Conservation (phyloP, 192 early-diverging fungal species). For the Umbelopsis isabellina region DNA sequence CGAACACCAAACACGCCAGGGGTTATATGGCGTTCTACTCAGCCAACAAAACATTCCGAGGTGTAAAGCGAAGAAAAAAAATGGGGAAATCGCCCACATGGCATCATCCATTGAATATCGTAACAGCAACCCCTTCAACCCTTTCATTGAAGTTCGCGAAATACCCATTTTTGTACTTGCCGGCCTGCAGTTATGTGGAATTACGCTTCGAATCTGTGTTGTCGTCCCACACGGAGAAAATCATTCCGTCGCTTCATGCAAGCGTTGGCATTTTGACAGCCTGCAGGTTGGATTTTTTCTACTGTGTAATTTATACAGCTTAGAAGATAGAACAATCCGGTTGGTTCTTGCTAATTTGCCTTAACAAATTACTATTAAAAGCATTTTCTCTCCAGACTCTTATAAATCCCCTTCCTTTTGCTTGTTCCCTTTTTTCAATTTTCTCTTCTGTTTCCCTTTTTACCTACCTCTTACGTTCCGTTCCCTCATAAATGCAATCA, state of each 20-base stretch:
- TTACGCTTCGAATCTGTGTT: not conserved
- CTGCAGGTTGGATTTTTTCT: slow-evolving; percentile 9
- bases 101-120: slow-evolving; percentile 19
- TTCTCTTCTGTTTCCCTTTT: slow-evolving; percentile 1
- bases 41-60: slow-evolving; percentile 12
- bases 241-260: not conserved
- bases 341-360: not conserved
- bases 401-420: not conserved
- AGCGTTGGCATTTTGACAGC: slow-evolving; percentile 18
- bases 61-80: not conserved
- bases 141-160: not conserved
- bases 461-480: not conserved
- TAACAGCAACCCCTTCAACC: not conserved
- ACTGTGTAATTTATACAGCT: slow-evolving; percentile 20
- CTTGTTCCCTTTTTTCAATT: not conserved
- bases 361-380: slow-evolving; percentile 14
- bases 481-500: slow-evolving; percentile 22
- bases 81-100: slow-evolving; percentile 12
- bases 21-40: not conserved
- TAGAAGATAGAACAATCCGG: not conserved
- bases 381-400: not conserved
- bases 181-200: not conserved
- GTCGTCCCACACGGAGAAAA: not conserved
- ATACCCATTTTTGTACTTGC: slow-evolving; percentile 18
- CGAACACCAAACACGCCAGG: no score